Evolutionary conservation across 306 rosid species (phyloP), one percentile per base, ranked within the genome.

Genomic region (Ormosia semicastrata): DNA sequence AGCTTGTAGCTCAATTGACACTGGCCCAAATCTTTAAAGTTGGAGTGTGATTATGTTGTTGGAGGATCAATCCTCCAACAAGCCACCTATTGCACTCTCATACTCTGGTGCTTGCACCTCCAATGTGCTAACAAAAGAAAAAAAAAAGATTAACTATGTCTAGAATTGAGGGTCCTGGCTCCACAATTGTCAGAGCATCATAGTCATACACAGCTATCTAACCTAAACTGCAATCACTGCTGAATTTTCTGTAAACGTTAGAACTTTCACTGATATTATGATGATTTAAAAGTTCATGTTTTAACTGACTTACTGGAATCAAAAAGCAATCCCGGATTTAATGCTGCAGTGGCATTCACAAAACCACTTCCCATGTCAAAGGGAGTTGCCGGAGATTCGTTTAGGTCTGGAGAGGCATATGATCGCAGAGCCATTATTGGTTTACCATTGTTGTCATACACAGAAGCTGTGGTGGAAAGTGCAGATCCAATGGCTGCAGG

Each of bases 361-460:
- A 96, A 96, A 81, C 99, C 98, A 85, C 94, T 92, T 75, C 97
- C 98, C 97, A 91, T 94, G 86, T 92, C 98, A 77, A 92, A 94
- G 40, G 94, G 93, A n/a, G 94, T 92, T 32, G 98, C 98, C n/a
- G 94, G 97, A 81, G 96, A 92, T 82, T 86, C 91, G 85, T 84
- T 92, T 52, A 73, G 70, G 75, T 91, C 94, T 7, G 89, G 87
- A 52, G 84, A 70, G 41, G 91, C 81, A 85, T 88, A 91, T 54
- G 93, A 89, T 54, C 97, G 89, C 78, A 92, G 93, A 82, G 97
- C 96, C 96, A 88, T 88, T 75, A 94, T 91, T 6, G 98, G 91
- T 76, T 84, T 87, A 65, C 91, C 93, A 15, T 78, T 80, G 79
- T 72, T 92, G 81, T 85, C 93, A 73, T 69, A 73, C 43, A 86